Evolutionary conservation across 176 grass and related monocot genomes (phyloP).

Genomic region (Oryza longistaminata): DNA sequence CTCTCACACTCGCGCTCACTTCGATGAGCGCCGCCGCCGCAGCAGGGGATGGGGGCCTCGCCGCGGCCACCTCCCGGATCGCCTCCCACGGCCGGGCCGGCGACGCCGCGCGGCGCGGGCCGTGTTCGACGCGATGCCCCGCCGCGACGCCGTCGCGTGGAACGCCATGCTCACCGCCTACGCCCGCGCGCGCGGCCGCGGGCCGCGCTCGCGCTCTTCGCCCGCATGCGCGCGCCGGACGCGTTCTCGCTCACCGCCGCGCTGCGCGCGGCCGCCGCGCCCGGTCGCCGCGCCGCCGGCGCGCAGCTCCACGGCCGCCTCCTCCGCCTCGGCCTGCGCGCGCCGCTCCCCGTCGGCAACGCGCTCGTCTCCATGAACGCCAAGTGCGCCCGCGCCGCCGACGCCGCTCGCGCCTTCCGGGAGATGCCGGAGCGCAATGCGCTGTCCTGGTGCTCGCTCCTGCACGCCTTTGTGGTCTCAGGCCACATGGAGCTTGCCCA

Average conservation of each 20-base stretch:
- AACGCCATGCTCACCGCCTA: conserved; percentile 81
- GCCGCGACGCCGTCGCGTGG: conserved; percentile 58
- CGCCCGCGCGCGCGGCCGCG: conserved; percentile 33
- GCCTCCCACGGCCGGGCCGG: conserved; percentile 42
- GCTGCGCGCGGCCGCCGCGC: conserved; percentile 41
- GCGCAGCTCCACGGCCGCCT: conserved; percentile 57
- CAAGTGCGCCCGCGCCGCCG: conserved; percentile 36
- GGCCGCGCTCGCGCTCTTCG: conserved; percentile 50
- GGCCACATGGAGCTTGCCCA: conserved; percentile 17
- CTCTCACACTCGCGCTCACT: background rate
- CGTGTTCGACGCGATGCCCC: conserved; percentile 65
- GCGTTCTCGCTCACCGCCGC: conserved; percentile 58
- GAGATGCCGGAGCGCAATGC: conserved; percentile 58
- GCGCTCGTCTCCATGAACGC: conserved; percentile 71
- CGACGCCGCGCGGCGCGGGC: conserved; percentile 38
- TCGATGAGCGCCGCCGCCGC: conserved; percentile 34
- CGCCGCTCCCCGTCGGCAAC: conserved; percentile 58
- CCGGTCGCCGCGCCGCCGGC: conserved; percentile 19
- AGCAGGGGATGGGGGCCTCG: conserved; percentile 35
- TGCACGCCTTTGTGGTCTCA: conserved; percentile 37
- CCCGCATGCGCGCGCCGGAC: conserved; percentile 38
- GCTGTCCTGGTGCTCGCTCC: conserved; percentile 70
- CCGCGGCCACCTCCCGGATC: conserved; percentile 57
- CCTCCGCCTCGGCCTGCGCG: conserved; percentile 46
- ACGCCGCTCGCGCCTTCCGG: conserved; percentile 48